Percentiles rank a stretch among this genome's conserved stretches.
Evolutionary conservation across 768 basidiomycete species (phyloP).

Genomic region (Phylloporus scabripes): DNA sequence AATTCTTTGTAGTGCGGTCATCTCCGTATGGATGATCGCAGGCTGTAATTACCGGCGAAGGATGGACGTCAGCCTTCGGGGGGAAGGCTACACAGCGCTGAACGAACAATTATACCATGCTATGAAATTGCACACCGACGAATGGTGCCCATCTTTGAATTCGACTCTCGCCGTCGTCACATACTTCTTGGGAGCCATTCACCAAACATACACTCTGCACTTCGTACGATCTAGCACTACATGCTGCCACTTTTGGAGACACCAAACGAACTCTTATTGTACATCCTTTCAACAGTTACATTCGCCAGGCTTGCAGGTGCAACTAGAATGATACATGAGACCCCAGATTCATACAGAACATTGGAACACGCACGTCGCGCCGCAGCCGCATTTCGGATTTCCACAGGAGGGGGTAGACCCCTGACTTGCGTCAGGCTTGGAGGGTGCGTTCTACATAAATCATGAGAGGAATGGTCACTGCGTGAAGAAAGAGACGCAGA

Average conservation of each 20-base stretch:
- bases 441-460: conserved; percentile 4
- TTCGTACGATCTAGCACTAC: neutral
- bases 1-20: neutral
- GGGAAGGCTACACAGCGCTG: too few species aligned
- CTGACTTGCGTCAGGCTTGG: conserved; percentile 3
- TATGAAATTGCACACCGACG: too few species aligned
- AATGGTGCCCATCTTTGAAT: neutral
- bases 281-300: conserved; percentile 9
- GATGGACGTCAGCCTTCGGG: too few species aligned
- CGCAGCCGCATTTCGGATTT: conserved; percentile 16
- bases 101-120: too few species aligned
- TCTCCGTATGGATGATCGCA: neutral
- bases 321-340: conserved; percentile 2
- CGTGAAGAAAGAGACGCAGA: neutral
- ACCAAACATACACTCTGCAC: neutral
- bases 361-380: conserved; percentile 8
- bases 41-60: too few species aligned
- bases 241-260: neutral
- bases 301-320: conserved; percentile 13
- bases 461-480: neutral
- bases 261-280: neutral
- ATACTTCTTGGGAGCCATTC: neutral
- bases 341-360: neutral
- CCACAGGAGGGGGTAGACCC: conserved; percentile 11
- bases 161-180: neutral